Conservation (phyloP, 768 basidiomycete species). For the Suillus paluster region DNA sequence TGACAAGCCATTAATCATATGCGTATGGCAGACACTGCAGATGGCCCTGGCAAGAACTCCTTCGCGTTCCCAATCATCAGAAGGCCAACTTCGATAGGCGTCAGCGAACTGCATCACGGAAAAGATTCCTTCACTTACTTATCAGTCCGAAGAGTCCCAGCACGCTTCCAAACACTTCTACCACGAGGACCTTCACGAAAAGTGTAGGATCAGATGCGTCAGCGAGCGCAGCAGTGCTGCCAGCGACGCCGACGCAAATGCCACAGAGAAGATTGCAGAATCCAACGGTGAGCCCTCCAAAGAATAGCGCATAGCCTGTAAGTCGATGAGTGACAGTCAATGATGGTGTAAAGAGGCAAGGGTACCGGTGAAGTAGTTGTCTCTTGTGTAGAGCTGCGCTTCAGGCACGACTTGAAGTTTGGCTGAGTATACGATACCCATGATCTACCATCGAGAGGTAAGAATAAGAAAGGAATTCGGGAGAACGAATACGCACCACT, state of each 20-base stretch:
- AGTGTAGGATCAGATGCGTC: slow-evolving; percentile 94
- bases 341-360: neutral
- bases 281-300: slow-evolving; percentile 95
- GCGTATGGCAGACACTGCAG: slow-evolving; percentile 18
- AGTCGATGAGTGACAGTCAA: neutral
- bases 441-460: slow-evolving; percentile 58
- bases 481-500: slow-evolving; percentile 58
- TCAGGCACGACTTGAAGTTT: slow-evolving; percentile 70
- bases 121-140: slow-evolving; percentile 52
- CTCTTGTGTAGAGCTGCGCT: slow-evolving; percentile 72
- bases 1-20: neutral
- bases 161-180: slow-evolving; percentile 93
- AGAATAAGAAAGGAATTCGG: neutral
- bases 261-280: slow-evolving; percentile 95
- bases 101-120: slow-evolving; percentile 7
- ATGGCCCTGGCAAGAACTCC: slow-evolving; percentile 52
- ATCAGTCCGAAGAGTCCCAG: slow-evolving; percentile 93
- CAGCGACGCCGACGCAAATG: slow-evolving; percentile 91
- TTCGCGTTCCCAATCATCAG: slow-evolving; percentile 74
- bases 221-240: slow-evolving; percentile 91
- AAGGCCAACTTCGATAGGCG: slow-evolving; percentile 66
- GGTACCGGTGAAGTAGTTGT: slow-evolving; percentile 91
- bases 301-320: slow-evolving; percentile 90
- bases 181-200: slow-evolving; percentile 96
- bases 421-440: slow-evolving; percentile 93